Conservation (phyloP, 2,329 filamentous ascomycete species). For the Fusarium sp. region DNA sequence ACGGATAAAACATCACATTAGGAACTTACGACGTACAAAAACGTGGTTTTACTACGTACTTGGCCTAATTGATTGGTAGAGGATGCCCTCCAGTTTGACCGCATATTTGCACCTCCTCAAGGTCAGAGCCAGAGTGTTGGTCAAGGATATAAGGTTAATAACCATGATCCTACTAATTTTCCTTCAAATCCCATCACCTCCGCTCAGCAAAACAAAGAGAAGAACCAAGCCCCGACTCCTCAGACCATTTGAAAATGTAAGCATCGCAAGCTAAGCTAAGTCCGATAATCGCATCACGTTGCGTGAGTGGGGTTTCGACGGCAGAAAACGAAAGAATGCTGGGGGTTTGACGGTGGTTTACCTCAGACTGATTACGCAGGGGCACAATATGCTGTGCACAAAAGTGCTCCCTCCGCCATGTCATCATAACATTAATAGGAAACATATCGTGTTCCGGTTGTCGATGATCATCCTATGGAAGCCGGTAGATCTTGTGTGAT, state of each 20-base stretch:
- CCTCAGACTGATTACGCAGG: conserved; percentile 39
- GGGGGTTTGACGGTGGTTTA: conserved; percentile 21
- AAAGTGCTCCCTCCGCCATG: conserved; percentile 15
- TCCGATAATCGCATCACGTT: not conserved
- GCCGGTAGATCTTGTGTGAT: conserved; percentile 16
- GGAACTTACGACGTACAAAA: conserved; percentile 15
- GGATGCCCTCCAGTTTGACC: not conserved
- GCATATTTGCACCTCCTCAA: conserved; percentile 2
- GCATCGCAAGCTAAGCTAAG: conserved; percentile 23
- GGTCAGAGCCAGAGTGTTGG: not conserved
- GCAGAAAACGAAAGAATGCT: conserved; percentile 10
- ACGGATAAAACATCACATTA: conserved; percentile 28
- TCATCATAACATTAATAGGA: conserved; percentile 33
- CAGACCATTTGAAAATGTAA: conserved; percentile 9
- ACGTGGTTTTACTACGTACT: not conserved
- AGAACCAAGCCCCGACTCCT: conserved; percentile 6
- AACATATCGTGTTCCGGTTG: conserved; percentile 36
- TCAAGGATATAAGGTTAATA: not conserved
- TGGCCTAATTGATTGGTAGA: not conserved
- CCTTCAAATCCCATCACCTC: conserved; percentile 15
- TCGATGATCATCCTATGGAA: conserved; percentile 31
- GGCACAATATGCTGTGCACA: conserved; percentile 20
- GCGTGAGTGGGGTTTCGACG: conserved; percentile 4
- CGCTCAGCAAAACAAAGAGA: not conserved
- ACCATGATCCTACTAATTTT: conserved; percentile 6